Conservation (phyloP, 2,329 filamentous ascomycete species). For the Epichloe glyceriae region DNA sequence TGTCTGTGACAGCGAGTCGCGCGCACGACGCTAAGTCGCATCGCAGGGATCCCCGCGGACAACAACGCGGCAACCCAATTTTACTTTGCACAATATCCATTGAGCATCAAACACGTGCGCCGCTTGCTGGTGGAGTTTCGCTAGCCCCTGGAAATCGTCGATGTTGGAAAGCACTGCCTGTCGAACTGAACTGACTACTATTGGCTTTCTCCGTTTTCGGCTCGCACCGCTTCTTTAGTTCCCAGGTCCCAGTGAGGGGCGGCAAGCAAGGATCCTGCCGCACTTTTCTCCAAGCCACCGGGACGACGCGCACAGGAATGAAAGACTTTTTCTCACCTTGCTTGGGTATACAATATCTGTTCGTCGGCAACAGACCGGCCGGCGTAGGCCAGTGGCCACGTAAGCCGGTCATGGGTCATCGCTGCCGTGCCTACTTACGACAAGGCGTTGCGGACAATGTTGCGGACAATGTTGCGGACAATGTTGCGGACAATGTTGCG, state of each 20-base stretch:
- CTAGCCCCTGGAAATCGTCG: neutral
- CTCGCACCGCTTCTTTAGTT: constrained; percentile 24
- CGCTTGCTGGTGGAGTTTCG: constrained; percentile 11
- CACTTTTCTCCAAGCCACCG: constrained; percentile 9
- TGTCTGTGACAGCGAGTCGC: neutral
- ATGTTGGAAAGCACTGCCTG: neutral
- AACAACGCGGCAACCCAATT: constrained; percentile 5
- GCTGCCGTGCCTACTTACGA: neutral
- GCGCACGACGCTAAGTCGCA: neutral
- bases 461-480: too few relatives aligned
- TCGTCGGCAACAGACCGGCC: neutral
- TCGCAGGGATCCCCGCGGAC: neutral
- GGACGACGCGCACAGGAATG: constrained; percentile 3
- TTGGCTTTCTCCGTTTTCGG: constrained; percentile 17
- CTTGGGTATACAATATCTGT: neutral
- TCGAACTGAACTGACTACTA: neutral
- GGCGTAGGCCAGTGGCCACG: neutral
- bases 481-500: neutral
- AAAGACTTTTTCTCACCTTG: neutral
- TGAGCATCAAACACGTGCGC: constrained; percentile 23
- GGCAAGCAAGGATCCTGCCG: constrained; percentile 12
- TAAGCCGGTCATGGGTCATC: neutral
- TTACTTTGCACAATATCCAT: constrained; percentile 15
- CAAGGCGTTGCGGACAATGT: neutral
- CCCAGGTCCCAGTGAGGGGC: constrained; percentile 10